A percentile compares a stretch with the other conserved stretches of the same genome.
phyloP scores from a whole-genome alignment of 768 basidiomycete genomes.

The Scleroderma bovista region DNA sequence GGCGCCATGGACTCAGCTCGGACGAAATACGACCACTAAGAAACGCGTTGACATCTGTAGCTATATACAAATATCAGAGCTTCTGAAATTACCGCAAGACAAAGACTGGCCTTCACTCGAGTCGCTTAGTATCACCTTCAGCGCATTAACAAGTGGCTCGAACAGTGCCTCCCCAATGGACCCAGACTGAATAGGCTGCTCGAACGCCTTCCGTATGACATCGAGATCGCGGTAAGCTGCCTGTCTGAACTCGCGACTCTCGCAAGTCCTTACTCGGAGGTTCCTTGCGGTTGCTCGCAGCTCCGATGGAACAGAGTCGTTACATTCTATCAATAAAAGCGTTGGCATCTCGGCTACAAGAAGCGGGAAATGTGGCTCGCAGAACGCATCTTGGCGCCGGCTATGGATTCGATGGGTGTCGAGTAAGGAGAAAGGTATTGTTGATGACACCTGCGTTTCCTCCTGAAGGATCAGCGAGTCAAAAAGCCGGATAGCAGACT shows the following conservation, averaged over 20 bases:
- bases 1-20: conserved; percentile 76
- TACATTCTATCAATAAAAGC: conserved; percentile 68
- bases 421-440: conserved; percentile 45
- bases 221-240: conserved; percentile 74
- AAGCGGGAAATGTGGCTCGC: conserved; percentile 56
- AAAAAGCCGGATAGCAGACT: conserved; percentile 60
- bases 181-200: conserved; percentile 49
- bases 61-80: conserved; percentile 5
- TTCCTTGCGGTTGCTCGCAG: conserved; percentile 44
- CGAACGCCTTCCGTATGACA: conserved; percentile 63
- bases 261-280: conserved; percentile 56
- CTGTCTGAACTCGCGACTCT: conserved; percentile 62
- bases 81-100: not conserved
- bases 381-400: conserved; percentile 62
- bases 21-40: conserved; percentile 60
- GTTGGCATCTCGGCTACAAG: conserved; percentile 62
- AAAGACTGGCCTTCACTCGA: conserved; percentile 44
- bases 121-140: conserved; percentile 63
- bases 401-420: conserved; percentile 68
- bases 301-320: conserved; percentile 42
- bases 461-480: conserved; percentile 52
- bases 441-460: conserved; percentile 36
- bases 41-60: conserved; percentile 41
- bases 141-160: conserved; percentile 59
- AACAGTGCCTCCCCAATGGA: conserved; percentile 45